These are phyloP conservation scores for Pseudogymnoascus sp. DNA, from an alignment of 2,329 filamentous ascomycete genomes.

Conservation along the genomic window DNA sequence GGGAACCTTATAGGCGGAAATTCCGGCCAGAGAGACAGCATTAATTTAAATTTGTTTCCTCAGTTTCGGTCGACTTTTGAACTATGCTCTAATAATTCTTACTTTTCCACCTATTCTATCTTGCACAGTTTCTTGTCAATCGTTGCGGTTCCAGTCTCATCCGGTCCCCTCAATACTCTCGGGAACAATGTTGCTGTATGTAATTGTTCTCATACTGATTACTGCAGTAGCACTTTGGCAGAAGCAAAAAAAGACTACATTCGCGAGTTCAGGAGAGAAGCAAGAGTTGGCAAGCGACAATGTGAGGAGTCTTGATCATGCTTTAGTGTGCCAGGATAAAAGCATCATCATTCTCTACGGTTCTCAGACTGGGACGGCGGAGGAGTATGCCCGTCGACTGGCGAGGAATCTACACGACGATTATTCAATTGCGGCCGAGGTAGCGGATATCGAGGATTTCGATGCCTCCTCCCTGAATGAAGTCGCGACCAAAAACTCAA, in stretches of 20 bases:
- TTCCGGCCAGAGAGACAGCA: not conserved
- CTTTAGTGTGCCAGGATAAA: not conserved
- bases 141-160: not conserved
- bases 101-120: not conserved
- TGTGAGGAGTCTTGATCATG: not conserved
- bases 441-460: constrained; percentile 4
- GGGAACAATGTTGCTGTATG: not conserved
- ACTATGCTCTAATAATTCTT: not conserved
- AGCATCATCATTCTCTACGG: constrained; percentile 36
- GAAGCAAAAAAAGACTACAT: not conserved
- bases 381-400: constrained; percentile 34
- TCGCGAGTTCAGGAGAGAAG: not conserved
- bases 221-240: not conserved
- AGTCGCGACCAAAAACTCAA: constrained; percentile 16
- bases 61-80: not conserved
- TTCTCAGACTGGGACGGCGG: constrained; percentile 39
- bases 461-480: not conserved
- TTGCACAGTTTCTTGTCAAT: not conserved
- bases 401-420: constrained; percentile 32
- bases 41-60: not conserved
- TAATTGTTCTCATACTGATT: not conserved
- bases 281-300: not conserved
- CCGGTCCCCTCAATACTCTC: not conserved
- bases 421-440: constrained; percentile 28
- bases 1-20: not conserved